Conservation (phyloP, 768 basidiomycete species). For the Lentinus tigrinus region DNA sequence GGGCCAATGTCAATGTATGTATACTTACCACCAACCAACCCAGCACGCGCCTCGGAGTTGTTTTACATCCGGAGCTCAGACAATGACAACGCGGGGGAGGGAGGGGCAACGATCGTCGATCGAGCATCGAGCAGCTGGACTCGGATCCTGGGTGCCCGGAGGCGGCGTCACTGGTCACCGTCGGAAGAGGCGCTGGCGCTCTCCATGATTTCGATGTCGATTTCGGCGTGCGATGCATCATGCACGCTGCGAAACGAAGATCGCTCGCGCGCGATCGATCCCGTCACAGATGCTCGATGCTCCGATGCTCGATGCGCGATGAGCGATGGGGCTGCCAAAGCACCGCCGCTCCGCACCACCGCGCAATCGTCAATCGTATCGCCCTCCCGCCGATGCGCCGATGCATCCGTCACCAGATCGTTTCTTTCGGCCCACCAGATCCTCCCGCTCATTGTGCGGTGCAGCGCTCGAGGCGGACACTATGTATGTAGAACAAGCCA, state of each 20-base stretch:
- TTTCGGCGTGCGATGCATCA: not conserved
- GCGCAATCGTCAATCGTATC: not conserved
- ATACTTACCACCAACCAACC: too few relatives aligned
- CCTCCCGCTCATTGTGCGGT: too few relatives aligned
- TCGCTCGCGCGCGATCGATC: conserved; percentile 13
- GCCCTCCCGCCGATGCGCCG: not conserved
- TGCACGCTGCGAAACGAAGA: not conserved
- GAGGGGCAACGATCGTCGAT: not conserved
- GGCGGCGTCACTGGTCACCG: too few relatives aligned
- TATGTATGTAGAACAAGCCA: too few relatives aligned
- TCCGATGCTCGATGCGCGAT: conserved; percentile 17
- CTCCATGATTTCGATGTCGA: too few relatives aligned
- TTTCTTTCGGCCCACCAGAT: too few relatives aligned
- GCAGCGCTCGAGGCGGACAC: too few relatives aligned
- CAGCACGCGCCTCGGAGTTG: not conserved
- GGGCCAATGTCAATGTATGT: not conserved
- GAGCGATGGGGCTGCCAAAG: not conserved
- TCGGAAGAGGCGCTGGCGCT: too few relatives aligned
- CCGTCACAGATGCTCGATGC: conserved; percentile 15
- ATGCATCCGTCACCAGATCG: not conserved
- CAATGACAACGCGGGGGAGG: not conserved
- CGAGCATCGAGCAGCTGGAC: too few relatives aligned
- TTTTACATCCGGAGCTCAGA: not conserved
- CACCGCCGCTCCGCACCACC: not conserved
- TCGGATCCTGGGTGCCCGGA: too few relatives aligned